Evolutionary conservation across 495 filamentous ascomycete species (phyloP).

Genomic region (Penicillium parvum): DNA sequence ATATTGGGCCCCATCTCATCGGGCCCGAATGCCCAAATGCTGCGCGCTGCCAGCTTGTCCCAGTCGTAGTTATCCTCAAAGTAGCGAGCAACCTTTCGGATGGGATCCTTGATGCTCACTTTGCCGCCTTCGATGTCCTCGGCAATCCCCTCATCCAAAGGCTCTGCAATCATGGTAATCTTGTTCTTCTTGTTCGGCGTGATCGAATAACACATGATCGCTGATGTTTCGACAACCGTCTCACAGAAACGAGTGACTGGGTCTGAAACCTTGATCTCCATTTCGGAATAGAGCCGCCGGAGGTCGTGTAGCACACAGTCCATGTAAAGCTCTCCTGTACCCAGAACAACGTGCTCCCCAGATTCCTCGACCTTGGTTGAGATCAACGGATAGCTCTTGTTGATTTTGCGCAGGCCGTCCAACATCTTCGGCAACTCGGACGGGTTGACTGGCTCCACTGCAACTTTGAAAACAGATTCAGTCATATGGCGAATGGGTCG

Average conservation of each 20-base stretch:
- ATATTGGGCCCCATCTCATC: conserved; percentile 96
- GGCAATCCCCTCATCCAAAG: conserved; percentile 88
- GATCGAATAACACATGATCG: conserved; percentile 95
- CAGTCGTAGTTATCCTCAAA: conserved; percentile 97
- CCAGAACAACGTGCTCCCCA: conserved; percentile 93
- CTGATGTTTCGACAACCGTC: conserved; percentile 94
- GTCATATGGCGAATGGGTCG: conserved; percentile 90
- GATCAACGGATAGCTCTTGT: conserved; percentile 93
- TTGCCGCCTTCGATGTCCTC: conserved; percentile 90
- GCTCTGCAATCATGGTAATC: conserved; percentile 96
- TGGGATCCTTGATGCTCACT: conserved; percentile 89
- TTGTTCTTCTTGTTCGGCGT: conserved; percentile 99
- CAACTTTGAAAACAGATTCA: conserved; percentile 95
- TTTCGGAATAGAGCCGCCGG: conserved; percentile 89
- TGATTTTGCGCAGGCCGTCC: conserved; percentile 91
- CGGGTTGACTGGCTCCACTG: conserved; percentile 96
- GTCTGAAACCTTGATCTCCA: conserved; percentile 98
- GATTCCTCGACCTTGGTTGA: conserved; percentile 98
- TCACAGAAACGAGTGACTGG: conserved; percentile 97
- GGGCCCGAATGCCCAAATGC: conserved; percentile 98
- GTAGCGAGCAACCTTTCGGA: conserved; percentile 89
- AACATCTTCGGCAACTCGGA: conserved; percentile 99
- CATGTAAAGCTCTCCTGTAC: conserved; percentile 97
- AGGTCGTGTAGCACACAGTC: conserved; percentile 97
- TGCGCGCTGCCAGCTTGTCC: conserved; percentile 89